phyloP scores from a whole-genome alignment of 2,329 filamentous ascomycete genomes.

The Didymosphaeria variabile region DNA sequence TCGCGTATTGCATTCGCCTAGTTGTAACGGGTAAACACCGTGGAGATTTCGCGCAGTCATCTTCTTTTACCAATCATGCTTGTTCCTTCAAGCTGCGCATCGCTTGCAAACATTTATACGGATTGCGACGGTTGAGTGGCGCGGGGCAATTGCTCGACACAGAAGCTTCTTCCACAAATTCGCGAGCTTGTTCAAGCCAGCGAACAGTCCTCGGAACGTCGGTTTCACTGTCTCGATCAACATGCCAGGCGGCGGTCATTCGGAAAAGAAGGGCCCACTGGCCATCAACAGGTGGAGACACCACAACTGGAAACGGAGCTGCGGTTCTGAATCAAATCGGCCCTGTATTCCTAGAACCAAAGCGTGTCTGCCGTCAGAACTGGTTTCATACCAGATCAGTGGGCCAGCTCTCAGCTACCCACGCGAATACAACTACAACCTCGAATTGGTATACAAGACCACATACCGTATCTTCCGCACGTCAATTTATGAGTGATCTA shows the following conservation, averaged over 20 bases:
- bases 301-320: slow-evolving; percentile 70
- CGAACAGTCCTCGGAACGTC: slow-evolving; percentile 62
- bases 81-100: not conserved
- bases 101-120: not conserved
- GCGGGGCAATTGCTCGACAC: not conserved
- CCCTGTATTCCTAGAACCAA: slow-evolving; percentile 75
- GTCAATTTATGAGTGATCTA: slow-evolving; percentile 67
- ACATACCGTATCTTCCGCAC: slow-evolving; percentile 76
- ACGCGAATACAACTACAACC: slow-evolving; percentile 85
- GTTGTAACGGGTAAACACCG: too few species aligned
- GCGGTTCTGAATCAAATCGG: slow-evolving; percentile 69
- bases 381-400: slow-evolving; percentile 72
- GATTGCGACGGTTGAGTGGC: not conserved
- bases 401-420: slow-evolving; percentile 74
- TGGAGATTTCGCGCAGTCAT: not conserved
- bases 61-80: not conserved
- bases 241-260: slow-evolving; percentile 69
- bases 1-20: too few species aligned
- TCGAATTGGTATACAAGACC: slow-evolving; percentile 65
- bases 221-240: slow-evolving; percentile 73
- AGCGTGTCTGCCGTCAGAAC: slow-evolving; percentile 68
- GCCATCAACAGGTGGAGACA: slow-evolving; percentile 51
- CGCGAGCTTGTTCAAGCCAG: slow-evolving; percentile 66
- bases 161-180: slow-evolving; percentile 76
- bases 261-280: slow-evolving; percentile 21